A percentile compares a stretch with the other conserved stretches of the same genome.
Conservation (phyloP, 2,329 filamentous ascomycete species). For the Colletotrichum australisinense region DNA sequence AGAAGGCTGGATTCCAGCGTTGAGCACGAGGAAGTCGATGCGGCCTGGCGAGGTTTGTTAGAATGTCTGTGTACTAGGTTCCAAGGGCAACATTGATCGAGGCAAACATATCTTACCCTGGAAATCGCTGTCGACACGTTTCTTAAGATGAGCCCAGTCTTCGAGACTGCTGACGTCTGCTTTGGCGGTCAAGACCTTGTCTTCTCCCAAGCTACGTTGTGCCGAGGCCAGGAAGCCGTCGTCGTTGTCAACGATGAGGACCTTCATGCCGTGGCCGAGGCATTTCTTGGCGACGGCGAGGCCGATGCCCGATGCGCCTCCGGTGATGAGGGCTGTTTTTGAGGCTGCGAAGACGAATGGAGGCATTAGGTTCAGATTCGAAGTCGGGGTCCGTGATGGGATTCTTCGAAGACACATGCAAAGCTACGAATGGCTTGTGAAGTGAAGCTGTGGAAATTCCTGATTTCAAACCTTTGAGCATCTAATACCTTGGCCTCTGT, state of each 20-base stretch:
- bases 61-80: too few relatives aligned
- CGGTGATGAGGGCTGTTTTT: slow-evolving; percentile 80
- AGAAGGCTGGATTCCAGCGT: slow-evolving; percentile 72
- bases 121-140: slow-evolving; percentile 56
- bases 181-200: slow-evolving; percentile 57
- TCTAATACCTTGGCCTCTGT: too few relatives aligned
- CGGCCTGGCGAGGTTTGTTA: slow-evolving; percentile 42
- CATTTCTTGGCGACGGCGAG: slow-evolving; percentile 79
- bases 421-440: too few relatives aligned
- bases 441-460: too few relatives aligned
- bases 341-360: neutral
- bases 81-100: neutral
- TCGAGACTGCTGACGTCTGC: slow-evolving; percentile 70
- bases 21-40: slow-evolving; percentile 78
- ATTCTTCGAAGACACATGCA: too few relatives aligned
- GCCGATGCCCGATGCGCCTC: slow-evolving; percentile 81
- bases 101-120: slow-evolving; percentile 43
- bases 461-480: too few relatives aligned
- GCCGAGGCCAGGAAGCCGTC: slow-evolving; percentile 61
- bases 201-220: slow-evolving; percentile 49
- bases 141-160: slow-evolving; percentile 69
- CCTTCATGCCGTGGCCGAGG: slow-evolving; percentile 74
- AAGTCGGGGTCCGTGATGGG: too few relatives aligned
- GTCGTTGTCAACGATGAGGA: slow-evolving; percentile 77
- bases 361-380: too few relatives aligned